Percentiles rank a stretch among this genome's conserved stretches.
These are phyloP conservation scores for Boletus reticulatus DNA, from an alignment of 768 basidiomycete genomes.

Conservation along the genomic window DNA sequence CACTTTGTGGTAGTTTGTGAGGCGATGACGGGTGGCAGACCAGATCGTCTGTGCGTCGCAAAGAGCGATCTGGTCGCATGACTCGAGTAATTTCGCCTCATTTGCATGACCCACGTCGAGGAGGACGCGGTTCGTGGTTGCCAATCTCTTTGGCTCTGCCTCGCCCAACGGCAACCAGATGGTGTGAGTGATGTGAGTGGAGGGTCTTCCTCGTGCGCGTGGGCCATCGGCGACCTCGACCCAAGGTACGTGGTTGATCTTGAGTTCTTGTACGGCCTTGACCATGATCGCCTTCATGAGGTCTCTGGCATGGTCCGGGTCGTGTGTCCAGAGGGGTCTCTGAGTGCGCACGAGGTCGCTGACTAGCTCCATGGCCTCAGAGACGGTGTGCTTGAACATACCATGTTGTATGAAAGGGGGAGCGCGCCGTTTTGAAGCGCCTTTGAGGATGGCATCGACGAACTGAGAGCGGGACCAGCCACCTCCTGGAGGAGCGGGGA, in stretches of 20 bases:
- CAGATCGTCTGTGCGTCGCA: not conserved
- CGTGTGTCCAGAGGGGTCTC: not conserved
- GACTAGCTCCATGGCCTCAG: not conserved
- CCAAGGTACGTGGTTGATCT: not conserved
- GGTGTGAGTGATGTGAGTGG: not conserved
- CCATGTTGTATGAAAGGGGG: not conserved
- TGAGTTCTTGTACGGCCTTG: not conserved
- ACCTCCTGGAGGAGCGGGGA: too few species aligned
- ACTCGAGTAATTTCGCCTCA: not conserved
- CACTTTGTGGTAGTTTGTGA: too few species aligned
- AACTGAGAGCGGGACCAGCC: not conserved
- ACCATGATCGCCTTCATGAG: not conserved
- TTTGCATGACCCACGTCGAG: not conserved
- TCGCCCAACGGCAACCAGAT: not conserved
- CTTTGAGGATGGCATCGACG: not conserved
- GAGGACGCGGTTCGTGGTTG: too few species aligned
- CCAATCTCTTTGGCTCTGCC: not conserved
- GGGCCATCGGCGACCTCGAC: not conserved
- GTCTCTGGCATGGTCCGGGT: not conserved
- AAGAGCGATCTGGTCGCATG: not conserved
- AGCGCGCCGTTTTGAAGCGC: not conserved
- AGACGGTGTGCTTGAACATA: not conserved
- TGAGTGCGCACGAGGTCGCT: not conserved
- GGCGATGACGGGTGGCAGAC: not conserved
- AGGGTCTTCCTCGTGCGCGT: not conserved